phyloP scores from a whole-genome alignment of 163 green algal genomes.

The Volvox carteri region DNA sequence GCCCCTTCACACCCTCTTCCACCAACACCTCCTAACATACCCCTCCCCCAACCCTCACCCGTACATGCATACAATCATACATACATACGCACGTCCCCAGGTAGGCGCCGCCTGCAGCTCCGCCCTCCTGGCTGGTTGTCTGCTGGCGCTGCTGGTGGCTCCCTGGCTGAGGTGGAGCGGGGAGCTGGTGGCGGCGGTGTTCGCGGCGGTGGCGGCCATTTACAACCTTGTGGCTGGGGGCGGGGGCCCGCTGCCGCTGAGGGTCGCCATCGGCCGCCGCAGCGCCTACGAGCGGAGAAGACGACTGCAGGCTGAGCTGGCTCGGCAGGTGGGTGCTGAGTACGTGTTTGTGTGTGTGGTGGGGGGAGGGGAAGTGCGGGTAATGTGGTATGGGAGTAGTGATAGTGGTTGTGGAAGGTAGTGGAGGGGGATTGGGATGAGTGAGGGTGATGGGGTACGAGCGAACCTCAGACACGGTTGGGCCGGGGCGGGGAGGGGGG shows the following conservation, averaged over 20 bases:
- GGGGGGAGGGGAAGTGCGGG: background rate
- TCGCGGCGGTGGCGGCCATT: background rate
- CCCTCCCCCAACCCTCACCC: background rate
- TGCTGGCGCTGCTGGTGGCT: slow-evolving; percentile 32
- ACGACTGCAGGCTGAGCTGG: slow-evolving; percentile 33
- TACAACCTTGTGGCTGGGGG: slow-evolving; percentile 20
- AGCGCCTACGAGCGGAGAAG: slow-evolving; percentile 41
- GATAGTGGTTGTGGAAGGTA: too few relatives aligned
- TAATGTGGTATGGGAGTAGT: background rate
- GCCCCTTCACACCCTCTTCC: background rate
- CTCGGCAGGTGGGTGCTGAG: slow-evolving; percentile 27
- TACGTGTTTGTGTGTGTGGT: background rate
- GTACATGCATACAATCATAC: too few relatives aligned
- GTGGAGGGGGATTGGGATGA: too few relatives aligned
- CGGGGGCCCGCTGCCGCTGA: slow-evolving; percentile 25
- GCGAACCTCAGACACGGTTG: too few relatives aligned
- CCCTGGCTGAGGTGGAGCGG: slow-evolving; percentile 9
- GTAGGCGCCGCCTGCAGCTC: slow-evolving; percentile 31
- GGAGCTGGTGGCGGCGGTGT: slow-evolving; percentile 27
- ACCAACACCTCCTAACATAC: background rate
- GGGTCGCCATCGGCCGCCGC: slow-evolving; percentile 12
- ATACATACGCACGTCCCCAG: too few relatives aligned
- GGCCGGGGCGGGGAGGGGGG: too few relatives aligned
- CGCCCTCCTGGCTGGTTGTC: slow-evolving; percentile 18
- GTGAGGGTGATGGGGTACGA: too few relatives aligned